These are phyloP conservation scores for Mercurialis annua DNA, from an alignment of 345 rosid species.

Conservation along the genomic window DNA sequence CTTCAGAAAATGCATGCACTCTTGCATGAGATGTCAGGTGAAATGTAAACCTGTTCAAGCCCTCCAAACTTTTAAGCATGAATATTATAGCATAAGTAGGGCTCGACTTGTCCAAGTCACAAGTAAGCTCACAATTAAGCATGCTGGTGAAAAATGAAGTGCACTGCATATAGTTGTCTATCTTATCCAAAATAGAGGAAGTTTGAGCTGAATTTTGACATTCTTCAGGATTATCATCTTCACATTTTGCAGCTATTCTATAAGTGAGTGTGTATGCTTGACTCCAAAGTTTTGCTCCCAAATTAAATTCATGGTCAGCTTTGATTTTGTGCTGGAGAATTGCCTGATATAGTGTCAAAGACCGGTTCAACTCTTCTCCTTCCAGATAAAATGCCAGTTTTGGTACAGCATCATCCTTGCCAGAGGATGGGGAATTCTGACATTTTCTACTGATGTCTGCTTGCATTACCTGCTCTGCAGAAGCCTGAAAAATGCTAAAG, in stretches of 20 bases:
- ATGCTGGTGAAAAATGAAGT: conserved; percentile 47
- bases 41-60: conserved; percentile 59
- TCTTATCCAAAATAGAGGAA: conserved; percentile 25
- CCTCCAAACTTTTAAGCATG: conserved; percentile 76
- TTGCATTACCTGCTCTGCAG: conserved; percentile 25
- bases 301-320: conserved; percentile 47
- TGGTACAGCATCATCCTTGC: conserved; percentile 29
- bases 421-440: conserved; percentile 31
- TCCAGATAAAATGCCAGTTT: conserved; percentile 63
- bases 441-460: conserved; percentile 18
- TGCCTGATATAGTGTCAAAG: conserved; percentile 69
- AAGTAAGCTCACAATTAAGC: conserved; percentile 49
- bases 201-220: conserved; percentile 19
- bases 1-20: conserved; percentile 61
- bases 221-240: conserved; percentile 25
- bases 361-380: conserved; percentile 55
- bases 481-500: conserved; percentile 32
- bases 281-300: conserved; percentile 54
- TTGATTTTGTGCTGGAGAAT: conserved; percentile 63
- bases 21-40: conserved; percentile 63
- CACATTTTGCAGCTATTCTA: conserved; percentile 39
- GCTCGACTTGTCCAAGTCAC: conserved; percentile 47
- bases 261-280: conserved; percentile 59
- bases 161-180: conserved; percentile 21
- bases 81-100: conserved; percentile 59